Percentiles rank a stretch among this genome's conserved stretches.
phyloP scores from a whole-genome alignment of 2,329 filamentous ascomycete genomes.

The Cordyceps cicadae region DNA sequence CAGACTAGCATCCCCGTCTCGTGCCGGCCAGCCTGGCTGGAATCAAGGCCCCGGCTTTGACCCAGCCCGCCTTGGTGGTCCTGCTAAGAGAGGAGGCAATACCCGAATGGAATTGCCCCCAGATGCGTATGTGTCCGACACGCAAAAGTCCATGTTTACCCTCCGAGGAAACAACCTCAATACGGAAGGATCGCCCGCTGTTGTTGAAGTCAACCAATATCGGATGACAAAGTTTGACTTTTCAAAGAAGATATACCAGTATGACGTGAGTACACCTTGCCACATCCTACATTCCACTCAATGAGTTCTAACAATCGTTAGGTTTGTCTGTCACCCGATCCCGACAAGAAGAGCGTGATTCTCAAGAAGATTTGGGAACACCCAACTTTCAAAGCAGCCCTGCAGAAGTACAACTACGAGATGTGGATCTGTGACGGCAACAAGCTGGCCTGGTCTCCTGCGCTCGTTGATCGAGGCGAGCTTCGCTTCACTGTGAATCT shows the following conservation, averaged over 20 bases:
- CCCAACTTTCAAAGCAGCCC: slow-evolving; percentile 43
- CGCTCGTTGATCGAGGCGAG: slow-evolving; percentile 36
- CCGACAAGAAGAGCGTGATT: slow-evolving; percentile 53
- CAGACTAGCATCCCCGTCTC: slow-evolving; percentile 8
- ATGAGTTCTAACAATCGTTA: slow-evolving; percentile 24
- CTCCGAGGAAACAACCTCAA: slow-evolving; percentile 40
- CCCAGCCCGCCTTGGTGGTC: slow-evolving; percentile 28
- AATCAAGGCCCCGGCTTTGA: slow-evolving; percentile 32
- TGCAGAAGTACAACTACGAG: slow-evolving; percentile 38
- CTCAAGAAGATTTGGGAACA: slow-evolving; percentile 72
- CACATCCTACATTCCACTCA: not conserved
- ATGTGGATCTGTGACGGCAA: slow-evolving; percentile 73
- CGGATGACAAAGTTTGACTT: slow-evolving; percentile 53
- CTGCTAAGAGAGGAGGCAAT: slow-evolving; percentile 26
- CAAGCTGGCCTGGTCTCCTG: slow-evolving; percentile 68
- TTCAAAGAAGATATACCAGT: slow-evolving; percentile 63
- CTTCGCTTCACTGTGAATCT: slow-evolving; percentile 59
- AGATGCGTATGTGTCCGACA: slow-evolving; percentile 41
- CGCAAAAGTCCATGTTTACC: slow-evolving; percentile 27
- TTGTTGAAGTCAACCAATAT: slow-evolving; percentile 65
- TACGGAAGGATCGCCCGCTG: slow-evolving; percentile 44
- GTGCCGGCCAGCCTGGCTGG: slow-evolving; percentile 20
- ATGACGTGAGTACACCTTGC: slow-evolving; percentile 58
- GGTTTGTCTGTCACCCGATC: slow-evolving; percentile 57
- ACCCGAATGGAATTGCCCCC: slow-evolving; percentile 50